Conservation (phyloP, 371 early-diverging fungal genomes). For the Phascolomyces articulosus region DNA sequence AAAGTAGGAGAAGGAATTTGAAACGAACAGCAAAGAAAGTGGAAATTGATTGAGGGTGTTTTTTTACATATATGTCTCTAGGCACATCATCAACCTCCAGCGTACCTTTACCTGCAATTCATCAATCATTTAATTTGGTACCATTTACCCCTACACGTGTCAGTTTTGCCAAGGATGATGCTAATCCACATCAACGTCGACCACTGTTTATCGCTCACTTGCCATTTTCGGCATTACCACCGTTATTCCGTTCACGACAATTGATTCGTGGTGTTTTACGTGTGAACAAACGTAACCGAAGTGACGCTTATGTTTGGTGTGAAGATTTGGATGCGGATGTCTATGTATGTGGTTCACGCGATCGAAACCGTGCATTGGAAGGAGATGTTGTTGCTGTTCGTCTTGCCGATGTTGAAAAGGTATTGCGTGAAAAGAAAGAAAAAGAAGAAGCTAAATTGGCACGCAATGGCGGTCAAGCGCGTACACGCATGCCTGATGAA, state of each 20-base stretch:
- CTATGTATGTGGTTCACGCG: slow-evolving; percentile 72
- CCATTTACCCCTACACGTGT: slow-evolving; percentile 49
- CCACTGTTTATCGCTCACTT: slow-evolving; percentile 58
- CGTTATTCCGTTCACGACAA: slow-evolving; percentile 48
- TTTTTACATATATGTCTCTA: not conserved
- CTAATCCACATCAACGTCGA: slow-evolving; percentile 50
- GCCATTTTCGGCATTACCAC: slow-evolving; percentile 55
- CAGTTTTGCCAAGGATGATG: slow-evolving; percentile 45
- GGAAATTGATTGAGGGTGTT: not conserved
- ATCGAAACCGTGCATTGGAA: slow-evolving; percentile 85
- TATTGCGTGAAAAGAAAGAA: slow-evolving; percentile 55
- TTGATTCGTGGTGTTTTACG: slow-evolving; percentile 71
- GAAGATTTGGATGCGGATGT: slow-evolving; percentile 68
- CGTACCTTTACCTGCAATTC: slow-evolving; percentile 10
- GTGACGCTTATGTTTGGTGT: slow-evolving; percentile 84
- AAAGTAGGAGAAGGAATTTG: too few species aligned
- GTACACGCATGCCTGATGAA: slow-evolving; percentile 41
- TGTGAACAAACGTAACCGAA: slow-evolving; percentile 79
- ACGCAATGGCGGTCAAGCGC: slow-evolving; percentile 47
- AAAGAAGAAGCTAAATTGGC: slow-evolving; percentile 50
- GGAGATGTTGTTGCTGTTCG: slow-evolving; percentile 84
- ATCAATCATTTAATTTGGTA: slow-evolving; percentile 37
- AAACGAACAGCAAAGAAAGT: not conserved
- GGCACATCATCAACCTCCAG: slow-evolving; percentile 15
- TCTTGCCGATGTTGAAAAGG: slow-evolving; percentile 68